Evolutionary conservation across 345 rosid genomes (phyloP).

Genomic region (Moricandia moricandioides): DNA sequence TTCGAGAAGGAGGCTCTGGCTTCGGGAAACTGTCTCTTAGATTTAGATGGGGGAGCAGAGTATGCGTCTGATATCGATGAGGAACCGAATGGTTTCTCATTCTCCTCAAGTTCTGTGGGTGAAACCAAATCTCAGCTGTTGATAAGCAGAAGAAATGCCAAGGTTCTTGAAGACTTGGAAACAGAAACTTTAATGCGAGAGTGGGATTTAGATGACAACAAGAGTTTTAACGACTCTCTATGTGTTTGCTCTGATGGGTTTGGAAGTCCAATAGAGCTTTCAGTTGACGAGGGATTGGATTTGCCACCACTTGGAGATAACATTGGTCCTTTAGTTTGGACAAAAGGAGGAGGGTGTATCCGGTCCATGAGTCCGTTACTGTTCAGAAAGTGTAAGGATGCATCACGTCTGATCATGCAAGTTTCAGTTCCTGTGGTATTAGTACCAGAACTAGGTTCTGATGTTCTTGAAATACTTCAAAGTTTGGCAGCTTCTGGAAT

Average conservation of each 20-base stretch:
- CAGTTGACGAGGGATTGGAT: constrained; percentile 34
- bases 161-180: constrained; percentile 65
- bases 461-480: constrained; percentile 41
- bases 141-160: constrained; percentile 48
- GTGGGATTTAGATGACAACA: constrained; percentile 58
- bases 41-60: constrained; percentile 35
- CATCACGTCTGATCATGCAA: constrained; percentile 55
- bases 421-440: constrained; percentile 58
- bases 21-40: constrained; percentile 46
- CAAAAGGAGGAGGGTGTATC: constrained; percentile 52
- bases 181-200: constrained; percentile 59
- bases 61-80: constrained; percentile 27
- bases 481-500: constrained; percentile 53
- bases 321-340: constrained; percentile 45
- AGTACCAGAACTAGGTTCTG: constrained; percentile 58
- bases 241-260: constrained; percentile 55
- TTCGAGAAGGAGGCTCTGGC: constrained; percentile 68
- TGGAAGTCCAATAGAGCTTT: constrained; percentile 78
- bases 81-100: constrained; percentile 40
- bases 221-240: constrained; percentile 49
- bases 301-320: constrained; percentile 52
- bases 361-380: constrained; percentile 55
- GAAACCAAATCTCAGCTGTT: constrained; percentile 44
- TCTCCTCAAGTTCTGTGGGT: constrained; percentile 36
- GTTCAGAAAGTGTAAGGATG: constrained; percentile 48